Evolutionary conservation across 305 asterid species (phyloP).

Genomic region (Fraxinus sp.): DNA sequence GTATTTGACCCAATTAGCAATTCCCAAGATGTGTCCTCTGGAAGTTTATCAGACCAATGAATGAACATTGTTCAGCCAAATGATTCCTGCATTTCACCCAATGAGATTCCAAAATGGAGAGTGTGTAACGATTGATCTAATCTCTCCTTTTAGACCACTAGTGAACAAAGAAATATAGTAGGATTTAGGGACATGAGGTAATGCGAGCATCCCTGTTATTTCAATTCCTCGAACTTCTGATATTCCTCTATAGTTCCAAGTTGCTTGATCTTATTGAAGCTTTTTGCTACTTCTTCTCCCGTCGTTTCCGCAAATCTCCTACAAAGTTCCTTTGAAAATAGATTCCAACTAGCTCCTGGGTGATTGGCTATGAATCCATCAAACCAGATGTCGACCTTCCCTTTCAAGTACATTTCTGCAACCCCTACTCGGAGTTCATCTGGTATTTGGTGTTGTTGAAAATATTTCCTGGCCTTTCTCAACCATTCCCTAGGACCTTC

Average conservation of each 20-base stretch:
- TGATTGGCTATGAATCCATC: neutral
- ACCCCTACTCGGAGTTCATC: neutral
- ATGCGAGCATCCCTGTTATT: neutral
- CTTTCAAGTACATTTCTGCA: neutral
- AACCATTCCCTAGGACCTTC: neutral
- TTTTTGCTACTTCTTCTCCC: no score
- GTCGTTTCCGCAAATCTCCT: neutral
- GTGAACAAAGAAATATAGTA: no score
- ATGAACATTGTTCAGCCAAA: no score
- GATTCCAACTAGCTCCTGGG: neutral
- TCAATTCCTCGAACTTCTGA: neutral
- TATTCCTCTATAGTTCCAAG: neutral
- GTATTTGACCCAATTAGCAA: no score
- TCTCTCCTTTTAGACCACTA: no score
- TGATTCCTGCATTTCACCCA: no score
- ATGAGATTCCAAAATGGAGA: no score
- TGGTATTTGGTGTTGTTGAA: neutral
- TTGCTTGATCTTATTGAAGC: no score
- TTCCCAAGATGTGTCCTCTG: no score
- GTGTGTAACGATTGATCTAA: no score
- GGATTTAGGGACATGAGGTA: no score
- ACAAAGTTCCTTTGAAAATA: neutral
- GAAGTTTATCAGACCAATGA: no score
- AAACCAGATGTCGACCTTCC: neutral
- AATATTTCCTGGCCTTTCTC: neutral